Percentiles rank a stretch among this genome's conserved stretches.
phyloP scores from a whole-genome alignment of 202 grass and related monocot genomes.

The Zoysia matrella region DNA sequence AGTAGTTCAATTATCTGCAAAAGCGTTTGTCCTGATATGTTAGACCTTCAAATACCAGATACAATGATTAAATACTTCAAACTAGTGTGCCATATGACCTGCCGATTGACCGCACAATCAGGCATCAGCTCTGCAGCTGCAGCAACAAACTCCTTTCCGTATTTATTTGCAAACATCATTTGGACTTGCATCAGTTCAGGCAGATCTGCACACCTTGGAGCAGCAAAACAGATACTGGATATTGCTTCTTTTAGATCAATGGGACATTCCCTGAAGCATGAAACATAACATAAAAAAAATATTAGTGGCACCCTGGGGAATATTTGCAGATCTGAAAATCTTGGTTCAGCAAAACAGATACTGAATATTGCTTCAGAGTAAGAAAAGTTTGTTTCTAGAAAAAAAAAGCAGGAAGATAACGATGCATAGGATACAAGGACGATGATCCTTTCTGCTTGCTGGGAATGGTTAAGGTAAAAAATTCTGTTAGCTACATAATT shows the following conservation, averaged over 20 bases:
- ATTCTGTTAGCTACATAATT: background rate
- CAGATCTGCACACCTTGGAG: constrained; percentile 95
- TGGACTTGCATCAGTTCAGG: constrained; percentile 90
- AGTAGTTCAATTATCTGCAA: constrained; percentile 95
- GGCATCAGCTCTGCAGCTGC: constrained; percentile 84
- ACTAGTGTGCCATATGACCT: constrained; percentile 54
- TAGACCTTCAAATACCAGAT: constrained; percentile 6
- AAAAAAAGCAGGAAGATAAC: background rate
- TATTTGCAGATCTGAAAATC: background rate
- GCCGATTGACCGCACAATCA: constrained; percentile 93
- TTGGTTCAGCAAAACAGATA: background rate
- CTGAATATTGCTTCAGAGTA: background rate
- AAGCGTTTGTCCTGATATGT: constrained; percentile 26
- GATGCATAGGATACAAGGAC: background rate
- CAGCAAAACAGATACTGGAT: constrained; percentile 96
- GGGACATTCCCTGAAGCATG: constrained; percentile 81
- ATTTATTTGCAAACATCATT: constrained; percentile 91
- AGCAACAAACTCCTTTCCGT: constrained; percentile 90
- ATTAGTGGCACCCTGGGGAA: background rate
- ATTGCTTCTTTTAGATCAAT: constrained; percentile 99
- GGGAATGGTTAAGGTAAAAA: background rate
- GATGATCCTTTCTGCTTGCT: background rate
- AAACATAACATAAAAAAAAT: constrained; percentile 6
- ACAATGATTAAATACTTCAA: constrained; percentile 7
- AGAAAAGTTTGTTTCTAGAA: background rate